Evolutionary conservation across 345 rosid species (phyloP).

Genomic region (Xanthoceras sorbifolium): DNA sequence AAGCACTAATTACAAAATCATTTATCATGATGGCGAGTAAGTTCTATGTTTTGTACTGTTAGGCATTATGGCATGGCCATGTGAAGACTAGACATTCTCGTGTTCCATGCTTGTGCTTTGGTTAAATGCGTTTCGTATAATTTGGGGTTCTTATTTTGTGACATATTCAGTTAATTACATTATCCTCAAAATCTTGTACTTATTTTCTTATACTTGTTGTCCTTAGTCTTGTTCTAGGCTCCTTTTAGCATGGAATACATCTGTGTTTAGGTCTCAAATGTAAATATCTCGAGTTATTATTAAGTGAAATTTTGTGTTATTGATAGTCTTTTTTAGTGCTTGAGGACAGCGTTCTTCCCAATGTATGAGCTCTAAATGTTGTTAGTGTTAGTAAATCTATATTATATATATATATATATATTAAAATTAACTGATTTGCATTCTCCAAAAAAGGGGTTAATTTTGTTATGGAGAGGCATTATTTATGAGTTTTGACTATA

Average conservation of each 20-base stretch:
- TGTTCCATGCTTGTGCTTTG: background rate
- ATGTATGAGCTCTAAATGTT: constrained; percentile 2
- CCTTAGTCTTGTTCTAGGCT: background rate
- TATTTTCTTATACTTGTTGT: background rate
- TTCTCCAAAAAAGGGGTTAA: too few species aligned
- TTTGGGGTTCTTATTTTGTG: background rate
- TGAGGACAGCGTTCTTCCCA: background rate
- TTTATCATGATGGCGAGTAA: background rate
- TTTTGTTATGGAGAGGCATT: background rate
- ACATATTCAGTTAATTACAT: background rate
- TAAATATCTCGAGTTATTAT: background rate
- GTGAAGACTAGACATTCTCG: background rate
- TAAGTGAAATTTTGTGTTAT: background rate
- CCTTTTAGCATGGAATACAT: background rate
- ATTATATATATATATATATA: background rate
- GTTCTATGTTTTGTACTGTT: background rate
- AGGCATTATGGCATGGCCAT: background rate
- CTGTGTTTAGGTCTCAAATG: background rate
- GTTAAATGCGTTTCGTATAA: background rate
- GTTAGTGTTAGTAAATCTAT: background rate
- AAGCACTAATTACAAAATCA: background rate
- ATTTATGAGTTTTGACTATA: constrained; percentile 6
- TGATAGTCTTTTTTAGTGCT: background rate
- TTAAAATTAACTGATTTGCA: background rate
- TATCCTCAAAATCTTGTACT: background rate